Base-by-base conservation (phyloP, 1,284 basidiomycete species). In the Moesziomyces antarcticus region DNA sequence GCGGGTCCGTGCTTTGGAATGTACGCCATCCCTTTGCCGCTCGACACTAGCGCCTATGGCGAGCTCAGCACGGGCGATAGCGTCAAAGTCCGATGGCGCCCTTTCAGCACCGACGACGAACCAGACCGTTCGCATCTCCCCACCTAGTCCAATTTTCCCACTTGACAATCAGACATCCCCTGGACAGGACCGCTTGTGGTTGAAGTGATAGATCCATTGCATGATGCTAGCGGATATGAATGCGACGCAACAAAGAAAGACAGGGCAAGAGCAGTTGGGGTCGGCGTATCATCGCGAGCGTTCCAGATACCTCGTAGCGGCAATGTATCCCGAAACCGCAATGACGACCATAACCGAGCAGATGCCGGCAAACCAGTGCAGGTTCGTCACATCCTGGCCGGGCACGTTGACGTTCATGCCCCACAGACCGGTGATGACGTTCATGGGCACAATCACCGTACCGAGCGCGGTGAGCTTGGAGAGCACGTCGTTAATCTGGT, bases 391-490 rank as follows among this genome's bases (percentile, higher is more conserved):
- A 21, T 71, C 72, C 46, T 84, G 75, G 4, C 82, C 82, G 4
- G 82, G 82, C 13, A 84, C 82, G 41, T 83, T 71, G 42, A 84
- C 82, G 56, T 83, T 83, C 82, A 84, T 83, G 18, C 82, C 82
- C 81, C 81, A 84, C 25, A 84, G 60, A 65, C 82, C 82, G 6
- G 82, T 84, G 41, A 84, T 83, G 13, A 84, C 79, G 80, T 87
- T 85, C 73, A 88, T 87, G 11, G 85, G 85, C 41, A 99, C 92
- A 58, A 99, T 90, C 5, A 99, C 91, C 0, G 97, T 98, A 89
- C 97, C 97, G 42, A 99, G 88, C 9, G 97, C 97, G 0, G 97
- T 99, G 67, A 99, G 88, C 87, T 98, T 98, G n/a, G 92, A 94
- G 6, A 99, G 89, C 4, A 99, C 96, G 84, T 99, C 95, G 86